Evolutionary conservation across 2,329 filamentous ascomycete species (phyloP).

Genomic region (Alternaria gaisen): DNA sequence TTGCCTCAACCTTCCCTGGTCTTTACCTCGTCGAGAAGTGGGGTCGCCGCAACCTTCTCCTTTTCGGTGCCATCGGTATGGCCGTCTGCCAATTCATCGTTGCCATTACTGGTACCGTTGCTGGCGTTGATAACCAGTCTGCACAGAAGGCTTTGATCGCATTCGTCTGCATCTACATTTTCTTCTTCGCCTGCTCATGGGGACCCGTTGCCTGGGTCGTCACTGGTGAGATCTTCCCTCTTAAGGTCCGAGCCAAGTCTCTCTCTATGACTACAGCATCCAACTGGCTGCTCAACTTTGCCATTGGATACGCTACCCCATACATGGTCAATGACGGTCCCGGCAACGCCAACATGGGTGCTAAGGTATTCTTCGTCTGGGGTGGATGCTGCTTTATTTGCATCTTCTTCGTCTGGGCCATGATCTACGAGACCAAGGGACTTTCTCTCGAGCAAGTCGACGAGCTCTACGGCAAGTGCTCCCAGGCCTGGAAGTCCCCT

Average conservation of each 20-base stretch:
- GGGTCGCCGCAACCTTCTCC: conserved; percentile 77
- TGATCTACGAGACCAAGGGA: conserved; percentile 81
- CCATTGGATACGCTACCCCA: conserved; percentile 67
- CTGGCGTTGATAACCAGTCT: conserved; percentile 46
- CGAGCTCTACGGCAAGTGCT: conserved; percentile 78
- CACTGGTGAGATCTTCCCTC: conserved; percentile 55
- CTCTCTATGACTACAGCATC: conserved; percentile 63
- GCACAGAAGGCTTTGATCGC: conserved; percentile 53
- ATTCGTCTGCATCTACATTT: conserved; percentile 73
- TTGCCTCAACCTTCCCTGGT: conserved; percentile 77
- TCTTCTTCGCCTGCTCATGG: conserved; percentile 83
- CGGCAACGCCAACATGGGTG: conserved; percentile 71
- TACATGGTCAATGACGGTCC: conserved; percentile 69
- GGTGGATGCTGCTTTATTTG: conserved; percentile 62
- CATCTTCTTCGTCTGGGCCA: conserved; percentile 73
- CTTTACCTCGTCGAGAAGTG: conserved; percentile 80
- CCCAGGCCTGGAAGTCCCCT: conserved; percentile 75
- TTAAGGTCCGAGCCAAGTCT: conserved; percentile 59
- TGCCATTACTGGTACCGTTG: conserved; percentile 52
- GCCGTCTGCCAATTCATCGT: conserved; percentile 55
- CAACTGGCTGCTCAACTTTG: conserved; percentile 63
- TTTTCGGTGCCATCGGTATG: conserved; percentile 80
- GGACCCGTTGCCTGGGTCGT: conserved; percentile 76
- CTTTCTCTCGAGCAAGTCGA: conserved; percentile 81
- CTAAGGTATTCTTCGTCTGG: conserved; percentile 66